Evolutionary conservation across 805 yeast genomes (phyloP).

Genomic region (Hanseniaspora guilliermondii): DNA sequence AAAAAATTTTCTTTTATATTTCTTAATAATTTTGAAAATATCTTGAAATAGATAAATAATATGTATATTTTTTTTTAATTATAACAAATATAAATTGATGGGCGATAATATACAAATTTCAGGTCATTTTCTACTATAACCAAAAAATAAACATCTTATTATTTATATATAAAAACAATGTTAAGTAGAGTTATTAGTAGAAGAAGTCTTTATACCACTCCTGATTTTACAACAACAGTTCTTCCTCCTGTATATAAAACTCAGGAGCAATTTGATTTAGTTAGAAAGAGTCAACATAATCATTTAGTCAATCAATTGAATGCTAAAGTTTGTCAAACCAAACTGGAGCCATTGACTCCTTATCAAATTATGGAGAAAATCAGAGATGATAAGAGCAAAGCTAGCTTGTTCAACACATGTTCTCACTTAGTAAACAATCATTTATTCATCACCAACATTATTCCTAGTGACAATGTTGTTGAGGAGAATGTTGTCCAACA

Average conservation of each 20-base stretch:
- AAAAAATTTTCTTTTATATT: not conserved
- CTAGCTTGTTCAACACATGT: conserved; percentile 69
- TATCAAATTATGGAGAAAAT: conserved; percentile 57
- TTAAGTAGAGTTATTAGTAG: conserved; percentile 10
- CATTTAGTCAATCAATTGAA: conserved; percentile 49
- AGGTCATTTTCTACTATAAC: not conserved
- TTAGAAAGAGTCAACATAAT: conserved; percentile 75
- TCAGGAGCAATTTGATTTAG: conserved; percentile 26
- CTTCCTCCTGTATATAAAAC: conserved; percentile 28
- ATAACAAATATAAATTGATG: too few species aligned
- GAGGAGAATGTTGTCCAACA: conserved; percentile 23
- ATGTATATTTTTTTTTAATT: too few species aligned
- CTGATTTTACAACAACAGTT: conserved; percentile 18
- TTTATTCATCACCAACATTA: conserved; percentile 56
- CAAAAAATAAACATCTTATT: not conserved
- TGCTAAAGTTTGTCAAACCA: conserved; percentile 61
- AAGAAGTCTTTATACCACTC: conserved; percentile 27
- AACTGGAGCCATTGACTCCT: conserved; percentile 63
- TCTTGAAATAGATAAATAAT: too few species aligned
- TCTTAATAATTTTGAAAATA: too few species aligned
- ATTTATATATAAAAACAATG: not conserved
- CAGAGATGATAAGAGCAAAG: conserved; percentile 51
- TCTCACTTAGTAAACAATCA: conserved; percentile 90
- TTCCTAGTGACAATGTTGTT: conserved; percentile 15
- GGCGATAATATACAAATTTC: too few species aligned